These are phyloP conservation scores for Diplocarpon mali DNA, from an alignment of 2,329 filamentous ascomycete genomes.

Conservation along the genomic window DNA sequence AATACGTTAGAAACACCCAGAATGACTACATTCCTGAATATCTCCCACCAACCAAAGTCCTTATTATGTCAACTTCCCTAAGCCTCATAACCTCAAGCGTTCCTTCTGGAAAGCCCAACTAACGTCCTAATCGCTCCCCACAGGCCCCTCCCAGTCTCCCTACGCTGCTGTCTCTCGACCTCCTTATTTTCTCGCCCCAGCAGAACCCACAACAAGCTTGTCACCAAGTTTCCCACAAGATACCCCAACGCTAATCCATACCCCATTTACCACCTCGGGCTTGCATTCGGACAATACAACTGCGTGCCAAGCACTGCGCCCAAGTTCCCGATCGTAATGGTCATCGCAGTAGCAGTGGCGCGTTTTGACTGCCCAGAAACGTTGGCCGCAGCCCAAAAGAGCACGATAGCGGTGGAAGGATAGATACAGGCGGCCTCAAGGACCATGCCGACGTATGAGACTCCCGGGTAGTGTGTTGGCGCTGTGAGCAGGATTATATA, in stretches of 20 bases:
- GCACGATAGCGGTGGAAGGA: conserved; percentile 48
- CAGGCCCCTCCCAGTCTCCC: conserved; percentile 44
- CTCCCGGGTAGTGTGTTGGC: conserved; percentile 28
- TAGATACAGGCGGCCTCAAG: conserved; percentile 58
- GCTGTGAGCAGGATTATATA: conserved; percentile 39
- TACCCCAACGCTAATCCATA: conserved; percentile 58
- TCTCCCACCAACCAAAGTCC: no score
- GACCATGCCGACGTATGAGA: conserved; percentile 47
- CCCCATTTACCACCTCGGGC: conserved; percentile 53
- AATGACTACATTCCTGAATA: no score
- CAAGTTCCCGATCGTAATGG: conserved; percentile 60
- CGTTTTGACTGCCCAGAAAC: conserved; percentile 61
- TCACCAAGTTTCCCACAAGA: conserved; percentile 46
- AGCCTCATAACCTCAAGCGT: no score
- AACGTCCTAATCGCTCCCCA: conserved; percentile 47
- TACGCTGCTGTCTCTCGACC: conserved; percentile 33
- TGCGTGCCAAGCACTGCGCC: conserved; percentile 61
- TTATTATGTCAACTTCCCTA: no score
- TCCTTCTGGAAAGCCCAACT: conserved; percentile 52
- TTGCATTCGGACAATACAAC: conserved; percentile 49
- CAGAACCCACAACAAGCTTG: conserved; percentile 39
- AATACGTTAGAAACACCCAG: no score
- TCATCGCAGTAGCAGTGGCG: conserved; percentile 57
- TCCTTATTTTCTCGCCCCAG: conserved; percentile 47
- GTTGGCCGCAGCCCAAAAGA: conserved; percentile 63